Percentiles rank a stretch among this genome's conserved stretches.
Conservation (phyloP, 2,329 filamentous ascomycete genomes). For the Cytospora mali region DNA sequence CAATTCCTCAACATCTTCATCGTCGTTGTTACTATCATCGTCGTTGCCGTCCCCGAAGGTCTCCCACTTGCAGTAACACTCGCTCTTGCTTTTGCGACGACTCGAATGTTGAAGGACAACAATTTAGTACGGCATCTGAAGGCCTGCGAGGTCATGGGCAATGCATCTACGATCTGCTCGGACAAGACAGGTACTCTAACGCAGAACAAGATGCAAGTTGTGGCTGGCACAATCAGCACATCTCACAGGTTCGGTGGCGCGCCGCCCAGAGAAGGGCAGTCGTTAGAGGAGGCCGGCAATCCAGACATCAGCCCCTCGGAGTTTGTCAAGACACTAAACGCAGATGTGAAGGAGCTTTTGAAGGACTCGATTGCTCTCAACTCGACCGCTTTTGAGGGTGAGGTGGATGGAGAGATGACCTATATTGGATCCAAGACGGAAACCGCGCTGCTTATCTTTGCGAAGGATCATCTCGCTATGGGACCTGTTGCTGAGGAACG, state of each 20-base stretch:
- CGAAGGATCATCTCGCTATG: conserved; percentile 68
- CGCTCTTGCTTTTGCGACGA: conserved; percentile 75
- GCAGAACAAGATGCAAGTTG: conserved; percentile 70
- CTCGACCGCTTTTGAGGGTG: conserved; percentile 77
- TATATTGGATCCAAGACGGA: conserved; percentile 81
- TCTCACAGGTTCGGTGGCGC: conserved; percentile 56
- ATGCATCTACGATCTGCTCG: conserved; percentile 71
- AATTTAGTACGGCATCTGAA: conserved; percentile 77
- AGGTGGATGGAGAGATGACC: conserved; percentile 65
- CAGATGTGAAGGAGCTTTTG: conserved; percentile 54
- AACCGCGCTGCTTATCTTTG: conserved; percentile 71
- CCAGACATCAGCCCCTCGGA: conserved; percentile 47
- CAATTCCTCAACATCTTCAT: conserved; percentile 77
- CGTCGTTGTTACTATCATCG: conserved; percentile 77
- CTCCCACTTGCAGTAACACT: conserved; percentile 77
- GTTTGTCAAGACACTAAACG: conserved; percentile 49
- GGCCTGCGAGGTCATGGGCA: conserved; percentile 81
- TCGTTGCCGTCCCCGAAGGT: conserved; percentile 78
- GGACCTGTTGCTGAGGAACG: conserved; percentile 66
- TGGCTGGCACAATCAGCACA: conserved; percentile 61
- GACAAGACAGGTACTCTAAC: conserved; percentile 71
- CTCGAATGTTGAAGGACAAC: conserved; percentile 75
- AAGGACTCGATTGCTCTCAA: conserved; percentile 65
- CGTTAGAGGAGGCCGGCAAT: conserved; percentile 20
- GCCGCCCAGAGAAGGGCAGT: conserved; percentile 24